Evolutionary conservation across 331 rosid genomes (phyloP), one percentile per base, ranked within the genome.

Genomic region (Saraca asoca): DNA sequence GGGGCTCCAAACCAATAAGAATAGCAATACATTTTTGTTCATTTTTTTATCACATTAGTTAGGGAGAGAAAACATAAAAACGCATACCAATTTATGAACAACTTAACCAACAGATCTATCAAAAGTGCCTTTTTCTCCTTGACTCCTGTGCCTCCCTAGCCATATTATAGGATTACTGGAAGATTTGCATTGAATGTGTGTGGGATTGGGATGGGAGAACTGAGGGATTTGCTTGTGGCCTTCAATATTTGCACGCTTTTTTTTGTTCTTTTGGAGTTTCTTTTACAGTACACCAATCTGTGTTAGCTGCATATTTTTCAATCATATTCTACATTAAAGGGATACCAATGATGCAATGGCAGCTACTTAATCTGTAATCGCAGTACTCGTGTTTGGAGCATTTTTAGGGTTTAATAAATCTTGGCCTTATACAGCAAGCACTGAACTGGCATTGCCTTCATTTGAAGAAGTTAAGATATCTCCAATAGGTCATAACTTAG

Each of bases 401-500:
- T 44, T 43, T 57, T 18, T 50, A 41, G 78, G 51, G 29, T 70
- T 42, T 33, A 5, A 59, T 13, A 34, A 24, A 35, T 60, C 14
- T 8, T n/a, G 64, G 35, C 62, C 66, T 14, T 72, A 67, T 35
- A 72, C 42, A 2, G 76, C 54, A 0, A 80, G 62, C 64, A 72
- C 66, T 5, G 81, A 76, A 33, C 73, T 73, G 9, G 41, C 8
- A 11, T 76, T 62, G 58, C 76, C 51, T 16, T 12, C 17, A 7
- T n/a, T 70, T 4, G 65, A 43, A 17, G 64, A 80, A 16, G 74
- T 37, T 12, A 76, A 34, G 15, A 59, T 50, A 45, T 73, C 70
- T 53, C 82, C 82, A 10, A 69, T 43, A 19, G 54, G 63, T 14
- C 79, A 82, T 56, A 76, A 33, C 51, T 76, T 81, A 3, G 39